Evolutionary conservation across 2,329 filamentous ascomycete genomes (phyloP).

Genomic region (Nannizziopsis barbatae): DNA sequence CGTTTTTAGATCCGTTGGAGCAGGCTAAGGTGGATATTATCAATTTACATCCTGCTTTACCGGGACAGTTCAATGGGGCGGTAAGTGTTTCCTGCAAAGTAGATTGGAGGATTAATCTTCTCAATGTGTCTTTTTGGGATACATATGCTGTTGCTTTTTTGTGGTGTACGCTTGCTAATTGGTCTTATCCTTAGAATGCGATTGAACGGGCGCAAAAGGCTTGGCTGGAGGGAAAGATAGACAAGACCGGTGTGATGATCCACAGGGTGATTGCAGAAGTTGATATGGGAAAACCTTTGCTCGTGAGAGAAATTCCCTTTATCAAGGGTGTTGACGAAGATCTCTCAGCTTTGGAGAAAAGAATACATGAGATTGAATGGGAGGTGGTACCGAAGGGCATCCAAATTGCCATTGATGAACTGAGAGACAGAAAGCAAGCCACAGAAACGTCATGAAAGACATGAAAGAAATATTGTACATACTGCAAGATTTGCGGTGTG

Average conservation of each 20-base stretch:
- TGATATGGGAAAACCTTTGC: constrained; percentile 64
- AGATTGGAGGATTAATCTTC: no score
- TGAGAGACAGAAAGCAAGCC: constrained; percentile 16
- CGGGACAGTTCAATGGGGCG: constrained; percentile 40
- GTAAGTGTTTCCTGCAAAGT: constrained; percentile 46
- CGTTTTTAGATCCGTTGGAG: constrained; percentile 59
- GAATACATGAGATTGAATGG: constrained; percentile 69
- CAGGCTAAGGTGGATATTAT: constrained; percentile 56
- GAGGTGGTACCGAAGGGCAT: constrained; percentile 65
- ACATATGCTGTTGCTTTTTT: constrained; percentile 25
- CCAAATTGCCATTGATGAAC: constrained; percentile 26
- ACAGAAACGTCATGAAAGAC: not conserved
- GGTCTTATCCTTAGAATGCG: constrained; percentile 39
- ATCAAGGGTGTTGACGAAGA: constrained; percentile 51
- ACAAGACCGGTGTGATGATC: constrained; percentile 71
- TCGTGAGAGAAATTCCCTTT: constrained; percentile 56
- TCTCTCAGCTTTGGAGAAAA: constrained; percentile 55
- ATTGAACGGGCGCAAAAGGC: constrained; percentile 69
- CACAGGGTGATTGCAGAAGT: constrained; percentile 75
- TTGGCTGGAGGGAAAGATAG: constrained; percentile 56
- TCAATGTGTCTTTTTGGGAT: no score
- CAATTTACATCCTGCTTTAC: constrained; percentile 69
- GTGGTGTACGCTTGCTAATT: constrained; percentile 39
- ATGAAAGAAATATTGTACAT: not conserved
- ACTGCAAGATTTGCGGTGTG: not conserved